Conservation (phyloP, 352 stramenopile genomes). For the Phytophthora megakarya region DNA sequence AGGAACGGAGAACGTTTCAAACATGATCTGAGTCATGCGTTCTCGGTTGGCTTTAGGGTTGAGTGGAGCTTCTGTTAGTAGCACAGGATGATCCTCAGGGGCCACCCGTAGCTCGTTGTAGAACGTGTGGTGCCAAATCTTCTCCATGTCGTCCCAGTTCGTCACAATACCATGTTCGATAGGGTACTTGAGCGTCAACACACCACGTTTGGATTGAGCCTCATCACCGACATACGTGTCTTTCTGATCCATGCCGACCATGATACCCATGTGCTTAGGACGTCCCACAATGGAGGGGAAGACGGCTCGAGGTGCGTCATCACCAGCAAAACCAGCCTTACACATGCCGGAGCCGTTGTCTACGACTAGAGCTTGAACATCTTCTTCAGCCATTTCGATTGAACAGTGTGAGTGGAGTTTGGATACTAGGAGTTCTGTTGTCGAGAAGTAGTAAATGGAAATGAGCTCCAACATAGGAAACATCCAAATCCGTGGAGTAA, state of each 20-base stretch:
- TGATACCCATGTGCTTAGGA: constrained; percentile 97
- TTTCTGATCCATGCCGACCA: constrained; percentile 98
- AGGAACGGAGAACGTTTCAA: constrained; percentile 95
- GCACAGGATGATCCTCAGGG: constrained; percentile 97
- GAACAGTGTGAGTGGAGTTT: too few relatives aligned
- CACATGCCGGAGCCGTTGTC: constrained; percentile 67
- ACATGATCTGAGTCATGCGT: constrained; percentile 97
- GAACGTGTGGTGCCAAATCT: constrained; percentile 99
- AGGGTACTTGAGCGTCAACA: constrained; percentile 96
- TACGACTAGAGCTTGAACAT: constrained; percentile 50
- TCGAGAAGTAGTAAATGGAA: too few relatives aligned
- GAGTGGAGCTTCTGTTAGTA: constrained; percentile 93
- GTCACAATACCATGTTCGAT: constrained; percentile 99
- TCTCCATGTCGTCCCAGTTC: constrained; percentile 99
- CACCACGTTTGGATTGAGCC: constrained; percentile 92
- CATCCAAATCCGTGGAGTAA: too few relatives aligned
- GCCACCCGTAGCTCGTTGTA: constrained; percentile 97
- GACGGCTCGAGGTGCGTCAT: constrained; percentile 72
- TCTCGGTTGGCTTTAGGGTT: constrained; percentile 95
- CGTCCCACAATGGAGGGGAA: constrained; percentile 76
- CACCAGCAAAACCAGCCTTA: constrained; percentile 73
- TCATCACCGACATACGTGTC: constrained; percentile 95
- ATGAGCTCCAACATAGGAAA: too few relatives aligned
- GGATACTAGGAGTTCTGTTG: too few relatives aligned
- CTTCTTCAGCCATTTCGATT: constrained; percentile 73